A percentile compares a stretch with the other conserved stretches of the same genome.
Conservation (phyloP, 441 rosid genomes). For the Metrosideros polymorpha region DNA sequence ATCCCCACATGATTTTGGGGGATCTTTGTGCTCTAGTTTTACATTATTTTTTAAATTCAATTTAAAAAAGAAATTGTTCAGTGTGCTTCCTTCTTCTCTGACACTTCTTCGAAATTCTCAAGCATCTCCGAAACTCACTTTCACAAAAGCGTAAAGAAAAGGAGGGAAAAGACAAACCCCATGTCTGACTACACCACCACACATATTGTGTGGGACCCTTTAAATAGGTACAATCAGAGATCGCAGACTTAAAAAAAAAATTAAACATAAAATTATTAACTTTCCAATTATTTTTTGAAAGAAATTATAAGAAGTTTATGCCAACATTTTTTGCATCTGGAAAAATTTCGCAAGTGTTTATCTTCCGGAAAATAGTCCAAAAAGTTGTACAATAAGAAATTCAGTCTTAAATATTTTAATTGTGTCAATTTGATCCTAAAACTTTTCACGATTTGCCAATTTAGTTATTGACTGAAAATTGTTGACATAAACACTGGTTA, state of each 20-base stretch:
- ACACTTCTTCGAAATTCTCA: neutral
- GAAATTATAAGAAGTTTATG: neutral
- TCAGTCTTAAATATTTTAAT: rapidly evolving
- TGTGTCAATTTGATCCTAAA: neutral
- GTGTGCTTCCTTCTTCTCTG: neutral
- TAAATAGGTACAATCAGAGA: neutral
- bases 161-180: neutral
- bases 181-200: neutral
- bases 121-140: neutral
- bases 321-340: neutral
- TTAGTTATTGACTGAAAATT: neutral
- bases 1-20: neutral
- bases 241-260: neutral
- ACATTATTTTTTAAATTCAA: neutral
- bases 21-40: neutral
- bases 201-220: neutral
- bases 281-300: neutral
- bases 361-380: neutral
- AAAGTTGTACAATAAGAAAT: rapidly evolving
- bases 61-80: neutral
- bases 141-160: neutral
- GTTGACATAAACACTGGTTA: too few relatives aligned
- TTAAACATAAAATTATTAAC: neutral
- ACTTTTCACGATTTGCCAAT: rapidly evolving
- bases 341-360: neutral